These are phyloP conservation scores for Hortiboletus rubellus DNA, from an alignment of 1,284 basidiomycete genomes.

Conservation along the genomic window DNA sequence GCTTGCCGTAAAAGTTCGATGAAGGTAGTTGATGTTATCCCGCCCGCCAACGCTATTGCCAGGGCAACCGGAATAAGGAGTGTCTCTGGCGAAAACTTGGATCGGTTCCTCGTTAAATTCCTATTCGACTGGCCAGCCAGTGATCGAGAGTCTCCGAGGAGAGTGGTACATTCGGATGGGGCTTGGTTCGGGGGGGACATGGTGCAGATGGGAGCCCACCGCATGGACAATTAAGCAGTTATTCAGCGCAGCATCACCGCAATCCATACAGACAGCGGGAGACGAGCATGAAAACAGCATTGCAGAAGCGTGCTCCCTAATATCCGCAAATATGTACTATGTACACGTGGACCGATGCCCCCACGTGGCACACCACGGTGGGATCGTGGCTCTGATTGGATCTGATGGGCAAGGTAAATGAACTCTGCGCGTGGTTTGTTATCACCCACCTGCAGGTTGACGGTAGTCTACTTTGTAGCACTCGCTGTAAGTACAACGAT, in stretches of 20 bases:
- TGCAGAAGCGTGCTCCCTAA: background rate
- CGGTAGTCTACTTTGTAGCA: background rate
- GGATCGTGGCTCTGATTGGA: background rate
- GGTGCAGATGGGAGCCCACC: background rate
- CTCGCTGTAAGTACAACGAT: background rate
- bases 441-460: background rate
- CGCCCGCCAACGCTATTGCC: slow-evolving; percentile 22
- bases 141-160: slow-evolving; percentile 13
- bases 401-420: background rate
- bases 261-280: background rate
- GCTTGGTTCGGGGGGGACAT: slow-evolving; percentile 15
- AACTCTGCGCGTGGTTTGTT: too few species aligned
- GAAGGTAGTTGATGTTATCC: slow-evolving; percentile 30
- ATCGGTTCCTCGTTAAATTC: background rate
- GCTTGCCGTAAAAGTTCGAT: slow-evolving; percentile 28
- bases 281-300: slow-evolving; percentile 2
- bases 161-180: slow-evolving; percentile 11
- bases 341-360: background rate
- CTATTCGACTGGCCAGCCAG: background rate
- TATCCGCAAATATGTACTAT: too few species aligned
- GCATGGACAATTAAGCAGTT: background rate
- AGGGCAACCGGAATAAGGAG: slow-evolving; percentile 34
- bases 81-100: slow-evolving; percentile 10
- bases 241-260: background rate
- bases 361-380: background rate